Evolutionary conservation across 768 basidiomycete species (phyloP), one percentile per base, ranked within the genome.

Genomic region (Naganishia vaughanmartiniae): DNA sequence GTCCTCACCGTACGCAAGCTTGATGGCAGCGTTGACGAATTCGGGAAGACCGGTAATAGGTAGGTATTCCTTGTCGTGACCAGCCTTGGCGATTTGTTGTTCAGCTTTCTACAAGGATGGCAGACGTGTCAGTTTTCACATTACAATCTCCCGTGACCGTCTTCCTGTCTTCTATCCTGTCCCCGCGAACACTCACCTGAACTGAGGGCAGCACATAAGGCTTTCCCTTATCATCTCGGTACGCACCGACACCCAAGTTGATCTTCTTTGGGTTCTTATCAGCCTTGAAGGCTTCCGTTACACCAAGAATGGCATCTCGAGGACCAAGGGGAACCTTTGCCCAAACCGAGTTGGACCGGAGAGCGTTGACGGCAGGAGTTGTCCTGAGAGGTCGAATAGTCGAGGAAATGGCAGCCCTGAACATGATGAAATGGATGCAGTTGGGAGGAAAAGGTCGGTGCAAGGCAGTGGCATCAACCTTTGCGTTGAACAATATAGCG

Each of bases 241-340:
- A 79, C 33, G 78, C 91, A 76, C 96, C 96, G 74, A 97, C 96
- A 78, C 96, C 96, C 70, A 99, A 86, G 84, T 98, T 99, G 79
- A 99, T 95, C 83, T 98, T 98, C 74, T 89, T 88, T 21, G 90
- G 84, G 81, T 90, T 88, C 77, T 87, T 89, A 87, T 97, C 93
- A 54, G 92, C 92, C 84, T 94, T 96, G 87, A 93, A 99, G 33
- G 93, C 92, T 79, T 97, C 95, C 33, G 91, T 90, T 58, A 99
- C 80, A 74, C 82, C 81, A 76, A 77, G 75, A 73, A 79, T 79
- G 42, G 73, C 60, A 46, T 76, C 74, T 45, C 74, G 65, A 51
- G 65, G 70, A 14, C 71, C 70, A 26, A 56, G 63, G 11, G 77
- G 77, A 42, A 80, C 79, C 45, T 76, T 76, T 19, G 76, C 71